Conservation (phyloP, 2,329 filamentous ascomycete genomes). For the Xylaria sp. region DNA sequence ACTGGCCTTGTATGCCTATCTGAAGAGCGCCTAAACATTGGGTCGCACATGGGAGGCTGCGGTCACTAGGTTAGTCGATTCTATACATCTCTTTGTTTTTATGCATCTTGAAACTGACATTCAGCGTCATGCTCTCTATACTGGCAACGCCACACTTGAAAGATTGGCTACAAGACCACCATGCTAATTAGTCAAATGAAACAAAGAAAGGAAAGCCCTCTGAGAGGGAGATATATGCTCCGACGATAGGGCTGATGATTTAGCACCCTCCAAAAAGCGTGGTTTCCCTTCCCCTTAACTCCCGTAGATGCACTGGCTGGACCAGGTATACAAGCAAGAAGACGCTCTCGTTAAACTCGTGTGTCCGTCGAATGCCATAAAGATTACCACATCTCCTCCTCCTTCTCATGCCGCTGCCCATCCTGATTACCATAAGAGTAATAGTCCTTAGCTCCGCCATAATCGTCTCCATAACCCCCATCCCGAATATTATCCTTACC, state of each 20-base stretch:
- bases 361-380: constrained; percentile 33
- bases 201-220: constrained; percentile 19
- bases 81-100: neutral
- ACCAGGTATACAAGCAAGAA: constrained; percentile 39
- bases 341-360: constrained; percentile 36
- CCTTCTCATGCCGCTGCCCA: constrained; percentile 49
- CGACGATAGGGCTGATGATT: constrained; percentile 19
- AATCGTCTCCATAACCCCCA: constrained; percentile 50
- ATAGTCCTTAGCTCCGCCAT: constrained; percentile 48
- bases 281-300: constrained; percentile 37
- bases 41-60: neutral
- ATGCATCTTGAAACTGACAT: constrained; percentile 14
- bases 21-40: neutral
- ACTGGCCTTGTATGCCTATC: constrained; percentile 4
- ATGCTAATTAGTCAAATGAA: constrained; percentile 27
- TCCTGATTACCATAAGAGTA: constrained; percentile 47
- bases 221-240: constrained; percentile 32
- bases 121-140: constrained; percentile 21
- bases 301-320: constrained; percentile 41
- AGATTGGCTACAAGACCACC: constrained; percentile 14
- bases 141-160: constrained; percentile 10
- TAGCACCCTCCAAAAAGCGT: constrained; percentile 26
- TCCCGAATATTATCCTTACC: constrained; percentile 57
- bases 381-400: constrained; percentile 58
- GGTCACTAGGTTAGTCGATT: neutral